Base-by-base conservation (phyloP, 805 yeast genomes). In the Candida hispaniensis region DNA sequence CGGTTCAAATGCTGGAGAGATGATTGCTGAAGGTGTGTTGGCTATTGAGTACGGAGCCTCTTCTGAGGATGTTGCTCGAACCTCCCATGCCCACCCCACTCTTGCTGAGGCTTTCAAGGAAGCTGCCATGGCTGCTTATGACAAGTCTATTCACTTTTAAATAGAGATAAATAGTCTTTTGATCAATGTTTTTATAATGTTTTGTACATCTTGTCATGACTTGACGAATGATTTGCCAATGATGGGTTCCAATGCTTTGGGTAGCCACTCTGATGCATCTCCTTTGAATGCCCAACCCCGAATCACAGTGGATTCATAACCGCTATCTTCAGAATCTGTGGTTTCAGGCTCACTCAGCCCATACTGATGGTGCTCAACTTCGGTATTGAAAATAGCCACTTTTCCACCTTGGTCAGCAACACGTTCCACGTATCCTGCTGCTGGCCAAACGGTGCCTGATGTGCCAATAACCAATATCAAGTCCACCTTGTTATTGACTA, bases 21-120 rank as follows among this genome's bases (percentile, higher is more conserved):
- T 91, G 95, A 91, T 91, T 59, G 97, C 93, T 47, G 98, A 93
- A 69, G 96, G 85, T 45, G 93, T 94, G 48, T 71, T 91, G 57
- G 99, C 99, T 27, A 61, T 91, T 45, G 99, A 91, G 67, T 91
- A 91, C 65, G 99, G 99, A 60, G 99, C 98, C 39, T 78, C 93
- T 34, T 81, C 95, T 35, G 99, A 91, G 67, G 99, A 91, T 58
- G 70, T 91, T 51, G 93, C 96, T 44, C 80, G 98, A 67, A 81
- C 83, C 25, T 88, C 96, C 61, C 98, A 91, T 55, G 97, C 98
- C 41, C 99, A 91, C 65, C 99, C 99, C 60, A 91, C 99, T 21
- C 69, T 91, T 49, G 70, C 94, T 16, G 99, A 91, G 70, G 97
- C 97, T 13, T 80, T 88, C 72, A 88, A 88, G 68, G 98, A 91